A percentile compares a stretch with the other conserved stretches of the same genome.
These are phyloP conservation scores for Scheffersomyces stipitis DNA, from an alignment of 805 yeast species.

Conservation along the genomic window DNA sequence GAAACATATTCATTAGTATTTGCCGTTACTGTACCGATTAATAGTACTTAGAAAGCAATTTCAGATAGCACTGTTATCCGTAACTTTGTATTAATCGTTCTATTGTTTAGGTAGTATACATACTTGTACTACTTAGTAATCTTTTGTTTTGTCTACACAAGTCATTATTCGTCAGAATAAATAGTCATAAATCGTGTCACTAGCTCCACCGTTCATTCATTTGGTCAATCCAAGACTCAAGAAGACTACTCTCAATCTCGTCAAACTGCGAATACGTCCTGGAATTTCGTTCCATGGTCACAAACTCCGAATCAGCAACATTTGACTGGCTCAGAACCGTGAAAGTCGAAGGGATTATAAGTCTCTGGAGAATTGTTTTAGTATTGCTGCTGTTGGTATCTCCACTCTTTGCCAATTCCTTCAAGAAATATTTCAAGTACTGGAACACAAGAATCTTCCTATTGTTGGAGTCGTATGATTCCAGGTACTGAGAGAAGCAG, in stretches of 20 bases:
- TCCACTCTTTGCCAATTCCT: slow-evolving; percentile 29
- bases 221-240: slow-evolving; percentile 43
- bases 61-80: no score
- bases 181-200: no score
- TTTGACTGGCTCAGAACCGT: slow-evolving; percentile 1
- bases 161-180: no score
- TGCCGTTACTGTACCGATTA: no score
- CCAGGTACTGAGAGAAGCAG: slow-evolving; percentile 20
- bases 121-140: no score
- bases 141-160: no score
- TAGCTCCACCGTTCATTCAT: slow-evolving; percentile 19
- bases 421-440: slow-evolving; percentile 38
- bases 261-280: slow-evolving; percentile 20
- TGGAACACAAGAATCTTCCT: slow-evolving; percentile 36
- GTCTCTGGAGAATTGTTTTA: slow-evolving; percentile 23
- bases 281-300: background rate
- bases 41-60: no score
- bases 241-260: slow-evolving; percentile 41
- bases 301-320: background rate
- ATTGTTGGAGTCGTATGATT: slow-evolving; percentile 13
- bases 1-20: no score
- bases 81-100: no score
- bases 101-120: no score
- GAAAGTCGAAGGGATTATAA: slow-evolving; percentile 35
- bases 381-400: slow-evolving; percentile 2